Conservation (phyloP, 2,329 filamentous ascomycete species). For the Apiospora koreana region DNA sequence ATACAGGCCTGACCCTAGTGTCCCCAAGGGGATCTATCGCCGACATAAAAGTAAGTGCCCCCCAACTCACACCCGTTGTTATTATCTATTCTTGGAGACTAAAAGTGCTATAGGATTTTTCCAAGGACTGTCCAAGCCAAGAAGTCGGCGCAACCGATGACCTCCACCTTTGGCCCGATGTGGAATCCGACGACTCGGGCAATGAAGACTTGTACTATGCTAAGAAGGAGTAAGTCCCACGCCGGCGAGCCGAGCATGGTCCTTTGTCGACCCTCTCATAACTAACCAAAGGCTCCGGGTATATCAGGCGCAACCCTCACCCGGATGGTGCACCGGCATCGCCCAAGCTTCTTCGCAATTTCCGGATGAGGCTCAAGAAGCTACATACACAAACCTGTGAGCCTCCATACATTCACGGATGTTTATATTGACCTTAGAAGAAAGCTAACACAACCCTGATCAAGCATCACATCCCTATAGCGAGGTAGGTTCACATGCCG, state of each 20-base stretch:
- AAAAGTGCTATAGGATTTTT: neutral
- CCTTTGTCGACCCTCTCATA: too few relatives aligned
- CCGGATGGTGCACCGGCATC: neutral
- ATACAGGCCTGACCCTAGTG: neutral
- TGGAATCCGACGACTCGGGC: neutral
- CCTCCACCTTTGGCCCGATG: neutral
- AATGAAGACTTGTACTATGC: neutral
- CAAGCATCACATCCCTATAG: neutral
- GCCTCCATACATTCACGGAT: neutral
- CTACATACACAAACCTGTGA: neutral
- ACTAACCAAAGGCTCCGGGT: neutral
- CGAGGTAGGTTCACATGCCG: neutral
- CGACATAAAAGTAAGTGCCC: neutral
- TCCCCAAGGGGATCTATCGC: neutral
- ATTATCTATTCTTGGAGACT: neutral
- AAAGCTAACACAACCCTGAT: neutral
- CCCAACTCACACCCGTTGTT: neutral
- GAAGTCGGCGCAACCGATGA: neutral
- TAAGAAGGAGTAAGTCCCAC: neutral
- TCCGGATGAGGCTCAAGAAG: neutral
- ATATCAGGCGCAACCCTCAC: neutral
- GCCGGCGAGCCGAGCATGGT: neutral
- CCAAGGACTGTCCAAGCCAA: neutral
- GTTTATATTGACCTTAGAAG: neutral
- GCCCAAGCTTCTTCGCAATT: neutral